phyloP scores from a whole-genome alignment of 345 rosid genomes.

The Populus nigra region DNA sequence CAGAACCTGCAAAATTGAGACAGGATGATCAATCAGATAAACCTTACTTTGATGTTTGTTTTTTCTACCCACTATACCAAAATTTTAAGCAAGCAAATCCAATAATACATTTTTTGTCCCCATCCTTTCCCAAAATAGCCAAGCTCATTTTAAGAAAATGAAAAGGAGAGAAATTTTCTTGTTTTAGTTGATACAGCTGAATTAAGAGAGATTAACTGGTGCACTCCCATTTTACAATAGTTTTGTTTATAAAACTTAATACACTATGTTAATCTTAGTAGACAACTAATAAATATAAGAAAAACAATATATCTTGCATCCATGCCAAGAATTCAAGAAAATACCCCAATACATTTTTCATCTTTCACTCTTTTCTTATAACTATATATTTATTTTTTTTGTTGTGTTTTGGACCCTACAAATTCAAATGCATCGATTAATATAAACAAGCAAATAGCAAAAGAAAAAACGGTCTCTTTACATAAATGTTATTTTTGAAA shows the following conservation, averaged over 20 bases:
- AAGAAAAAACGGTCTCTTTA: too few species aligned
- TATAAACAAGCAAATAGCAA: too few species aligned
- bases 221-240: not conserved
- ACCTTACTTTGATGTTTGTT: not conserved
- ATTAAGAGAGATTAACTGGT: not conserved
- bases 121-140: not conserved
- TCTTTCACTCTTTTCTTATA: too few species aligned
- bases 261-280: not conserved
- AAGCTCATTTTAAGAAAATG: not conserved
- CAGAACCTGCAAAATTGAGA: too few species aligned
- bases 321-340: not conserved
- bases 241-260: not conserved
- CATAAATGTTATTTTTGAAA: too few species aligned
- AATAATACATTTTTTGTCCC: not conserved
- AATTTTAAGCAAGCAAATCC: not conserved
- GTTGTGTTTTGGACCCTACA: too few species aligned
- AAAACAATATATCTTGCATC: not conserved
- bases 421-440: too few species aligned
- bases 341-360: not conserved
- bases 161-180: not conserved
- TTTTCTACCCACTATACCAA: not conserved
- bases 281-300: too few species aligned
- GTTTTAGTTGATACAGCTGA: too few species aligned
- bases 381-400: too few species aligned
- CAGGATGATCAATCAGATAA: not conserved